Evolutionary conservation across 1,284 basidiomycete genomes (phyloP).

Genomic region (Ganoderma lucidum): DNA sequence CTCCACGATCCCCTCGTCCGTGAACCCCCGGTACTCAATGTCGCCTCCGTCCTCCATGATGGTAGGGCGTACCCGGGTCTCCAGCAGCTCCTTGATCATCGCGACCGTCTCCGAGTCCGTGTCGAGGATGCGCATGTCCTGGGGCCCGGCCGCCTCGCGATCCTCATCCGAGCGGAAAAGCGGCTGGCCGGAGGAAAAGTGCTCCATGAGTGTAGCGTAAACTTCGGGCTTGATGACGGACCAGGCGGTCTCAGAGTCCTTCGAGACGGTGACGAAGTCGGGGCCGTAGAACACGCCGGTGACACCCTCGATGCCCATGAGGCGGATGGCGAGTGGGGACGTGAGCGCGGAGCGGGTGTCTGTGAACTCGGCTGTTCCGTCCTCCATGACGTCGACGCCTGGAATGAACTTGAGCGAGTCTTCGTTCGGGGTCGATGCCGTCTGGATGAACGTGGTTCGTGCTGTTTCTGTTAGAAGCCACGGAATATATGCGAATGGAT

Average conservation of each 20-base stretch:
- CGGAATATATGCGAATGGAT: not conserved
- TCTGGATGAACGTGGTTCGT: slow-evolving; percentile 96
- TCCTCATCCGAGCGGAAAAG: slow-evolving; percentile 88
- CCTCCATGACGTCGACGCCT: slow-evolving; percentile 83
- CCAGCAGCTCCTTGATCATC: slow-evolving; percentile 98
- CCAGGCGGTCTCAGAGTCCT: slow-evolving; percentile 90
- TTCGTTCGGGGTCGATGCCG: slow-evolving; percentile 96
- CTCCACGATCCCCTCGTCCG: slow-evolving; percentile 65
- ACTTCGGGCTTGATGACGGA: slow-evolving; percentile 96
- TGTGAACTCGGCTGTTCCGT: slow-evolving; percentile 92
- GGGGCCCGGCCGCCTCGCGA: slow-evolving; percentile 81
- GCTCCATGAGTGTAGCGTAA: slow-evolving; percentile 98
- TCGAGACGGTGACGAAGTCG: slow-evolving; percentile 97
- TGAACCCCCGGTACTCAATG: slow-evolving; percentile 84
- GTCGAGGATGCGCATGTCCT: slow-evolving; percentile 96
- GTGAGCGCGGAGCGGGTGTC: slow-evolving; percentile 85
- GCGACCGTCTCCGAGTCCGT: slow-evolving; percentile 97
- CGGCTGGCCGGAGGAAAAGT: slow-evolving; percentile 89
- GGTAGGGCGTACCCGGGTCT: slow-evolving; percentile 94
- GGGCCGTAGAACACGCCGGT: slow-evolving; percentile 94
- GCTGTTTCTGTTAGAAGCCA: slow-evolving; percentile 49
- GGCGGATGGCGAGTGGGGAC: slow-evolving; percentile 91
- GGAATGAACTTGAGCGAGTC: slow-evolving; percentile 99
- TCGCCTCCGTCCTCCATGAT: slow-evolving; percentile 97
- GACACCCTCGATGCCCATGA: slow-evolving; percentile 95